Base-by-base conservation (phyloP, 2,329 filamentous ascomycete genomes). In the Pseudogymnoascus pannorum region DNA sequence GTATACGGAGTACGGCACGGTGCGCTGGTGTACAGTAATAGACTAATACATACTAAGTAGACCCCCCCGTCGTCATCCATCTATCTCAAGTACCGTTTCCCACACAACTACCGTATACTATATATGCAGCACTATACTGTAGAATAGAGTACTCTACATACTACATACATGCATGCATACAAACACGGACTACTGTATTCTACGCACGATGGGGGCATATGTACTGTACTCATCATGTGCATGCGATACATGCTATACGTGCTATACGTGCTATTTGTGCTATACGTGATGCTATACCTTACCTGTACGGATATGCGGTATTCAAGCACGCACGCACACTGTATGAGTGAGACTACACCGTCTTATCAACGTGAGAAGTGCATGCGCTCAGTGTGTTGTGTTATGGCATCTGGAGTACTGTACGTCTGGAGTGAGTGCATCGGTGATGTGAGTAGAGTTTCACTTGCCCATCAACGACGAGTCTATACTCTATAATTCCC, bases 21-120 rank as follows among this genome's bases (percentile, higher is more conserved):
- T 44, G 12, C 5, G 20, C 11, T 44, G 20, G 20, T 24, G 40
- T 44, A 44, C 40, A 44, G 18, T 20, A 42, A 31, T 31, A 31
- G 29, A 31, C 29, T 31, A 31, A 5, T 31, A n/a, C n/a, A n/a
- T n/a, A n/a, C n/a, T n/a, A n/a, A n/a, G 29, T 31, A 42, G 38
- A 42, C 38, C 38, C 38, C n/a, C n/a, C n/a, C n/a, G n/a, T 42
- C 38, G 38, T 44, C 20, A 24, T 11, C 40, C 44, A 54, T 29
- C 44, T 24, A 29, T 54, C 44, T 18, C 24, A 54, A 54, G 44
- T 54, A 54, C 44, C 44, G 44, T 31, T 31, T 31, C 16, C 9
- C n/a, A 7, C 44, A 18, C 44, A 54, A 54, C 44, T 54, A 54
- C 44, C 44, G 44, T 54, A 54, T 54, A 54, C 44, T 54, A 54